Conservation (phyloP, 768 basidiomycete species). For the Mycena vulgaris region DNA sequence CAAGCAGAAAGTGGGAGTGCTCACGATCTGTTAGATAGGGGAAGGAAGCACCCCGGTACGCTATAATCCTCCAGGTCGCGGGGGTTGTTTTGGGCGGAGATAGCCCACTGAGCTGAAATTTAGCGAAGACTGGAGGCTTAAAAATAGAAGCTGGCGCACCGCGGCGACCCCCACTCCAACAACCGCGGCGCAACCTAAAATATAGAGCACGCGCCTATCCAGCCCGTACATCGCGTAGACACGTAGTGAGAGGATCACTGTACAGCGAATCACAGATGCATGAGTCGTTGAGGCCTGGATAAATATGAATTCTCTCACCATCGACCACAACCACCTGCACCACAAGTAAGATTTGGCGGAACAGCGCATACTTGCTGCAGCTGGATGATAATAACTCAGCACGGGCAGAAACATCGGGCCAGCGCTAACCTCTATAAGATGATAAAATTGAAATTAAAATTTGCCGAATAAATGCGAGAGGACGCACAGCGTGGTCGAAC, state of each 20-base stretch:
- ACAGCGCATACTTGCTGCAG: neutral
- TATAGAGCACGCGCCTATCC: constrained; percentile 1
- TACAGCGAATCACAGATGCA: neutral
- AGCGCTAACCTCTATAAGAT: neutral
- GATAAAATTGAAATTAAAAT: neutral
- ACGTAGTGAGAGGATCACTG: constrained; percentile 13
- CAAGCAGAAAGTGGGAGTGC: no score
- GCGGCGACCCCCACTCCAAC: neutral
- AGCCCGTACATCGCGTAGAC: constrained; percentile 15
- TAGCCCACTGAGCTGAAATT: neutral
- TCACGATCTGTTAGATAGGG: neutral
- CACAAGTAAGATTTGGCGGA: neutral
- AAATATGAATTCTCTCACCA: neutral
- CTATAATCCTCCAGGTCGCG: neutral
- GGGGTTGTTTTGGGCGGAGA: neutral
- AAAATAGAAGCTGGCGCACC: neutral
- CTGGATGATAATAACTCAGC: neutral
- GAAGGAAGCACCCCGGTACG: constrained; percentile 2
- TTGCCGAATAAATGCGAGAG: neutral
- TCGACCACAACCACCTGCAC: constrained; percentile 9
- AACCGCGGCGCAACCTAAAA: neutral
- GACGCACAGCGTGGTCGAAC: constrained; percentile 3
- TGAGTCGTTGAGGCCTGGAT: neutral
- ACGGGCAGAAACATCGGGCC: neutral
- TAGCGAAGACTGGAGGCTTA: no score